Conservation (phyloP, 129 eudicot species). For the Lactuca saligna region DNA sequence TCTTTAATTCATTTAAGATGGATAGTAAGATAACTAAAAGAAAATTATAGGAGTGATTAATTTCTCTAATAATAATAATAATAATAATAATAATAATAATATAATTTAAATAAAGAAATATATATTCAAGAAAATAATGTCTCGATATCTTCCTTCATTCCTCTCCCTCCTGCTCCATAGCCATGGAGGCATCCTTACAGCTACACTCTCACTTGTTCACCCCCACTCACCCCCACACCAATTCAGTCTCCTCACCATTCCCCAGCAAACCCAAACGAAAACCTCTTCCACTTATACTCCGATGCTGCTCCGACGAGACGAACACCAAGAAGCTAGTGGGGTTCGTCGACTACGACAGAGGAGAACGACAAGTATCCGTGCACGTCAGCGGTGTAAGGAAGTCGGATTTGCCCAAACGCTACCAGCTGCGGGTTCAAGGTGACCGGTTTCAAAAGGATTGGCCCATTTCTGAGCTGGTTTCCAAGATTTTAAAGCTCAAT, state of each 20-base stretch:
- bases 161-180: not conserved
- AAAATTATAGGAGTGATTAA: too few species aligned
- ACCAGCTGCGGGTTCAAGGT: slow-evolving; percentile 48
- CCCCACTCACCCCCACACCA: slow-evolving; percentile 15
- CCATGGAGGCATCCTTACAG: slow-evolving; percentile 35
- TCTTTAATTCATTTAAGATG: too few species aligned
- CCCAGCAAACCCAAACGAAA: slow-evolving; percentile 17
- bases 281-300: not conserved
- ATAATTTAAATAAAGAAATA: too few species aligned
- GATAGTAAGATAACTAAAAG: too few species aligned
- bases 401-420: slow-evolving; percentile 56
- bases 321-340: slow-evolving; percentile 43
- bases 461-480: slow-evolving; percentile 69
- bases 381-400: slow-evolving; percentile 60
- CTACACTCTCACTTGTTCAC: slow-evolving; percentile 21
- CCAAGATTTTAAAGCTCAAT: slow-evolving; percentile 44
- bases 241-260: slow-evolving; percentile 10
- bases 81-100: too few species aligned
- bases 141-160: not conserved
- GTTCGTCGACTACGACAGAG: slow-evolving; percentile 79
- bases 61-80: too few species aligned
- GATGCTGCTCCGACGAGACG: slow-evolving; percentile 21
- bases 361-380: slow-evolving; percentile 49
- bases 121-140: too few species aligned
- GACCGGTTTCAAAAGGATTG: slow-evolving; percentile 92